Conservation (phyloP, 495 filamentous ascomycete genomes). For the Penicillium soppii region DNA sequence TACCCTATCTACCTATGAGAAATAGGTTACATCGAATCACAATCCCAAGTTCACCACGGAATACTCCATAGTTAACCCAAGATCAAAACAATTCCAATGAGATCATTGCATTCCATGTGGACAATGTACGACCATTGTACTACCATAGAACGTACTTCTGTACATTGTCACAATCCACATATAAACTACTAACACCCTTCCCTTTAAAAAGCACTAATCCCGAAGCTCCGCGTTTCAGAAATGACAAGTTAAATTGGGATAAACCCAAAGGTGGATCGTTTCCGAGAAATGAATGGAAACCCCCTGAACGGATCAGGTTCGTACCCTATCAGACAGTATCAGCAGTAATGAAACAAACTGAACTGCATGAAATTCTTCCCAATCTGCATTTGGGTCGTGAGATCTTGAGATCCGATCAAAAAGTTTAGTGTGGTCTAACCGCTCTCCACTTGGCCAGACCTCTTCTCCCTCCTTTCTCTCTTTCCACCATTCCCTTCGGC, state of each 20-base stretch:
- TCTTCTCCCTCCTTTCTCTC: slow-evolving; percentile 1
- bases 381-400: slow-evolving; percentile 6
- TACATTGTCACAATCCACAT: too few relatives aligned
- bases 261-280: slow-evolving; percentile 23
- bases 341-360: neutral
- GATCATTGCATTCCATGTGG: slow-evolving; percentile 1
- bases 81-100: too few relatives aligned
- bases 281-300: slow-evolving; percentile 17
- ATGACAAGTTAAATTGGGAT: slow-evolving; percentile 23
- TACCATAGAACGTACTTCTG: neutral
- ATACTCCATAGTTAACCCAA: too few relatives aligned
- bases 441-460: slow-evolving; percentile 9
- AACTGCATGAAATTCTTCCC: slow-evolving; percentile 6
- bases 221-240: slow-evolving; percentile 23
- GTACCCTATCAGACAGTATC: neutral
- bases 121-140: neutral
- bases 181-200: neutral
- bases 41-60: too few relatives aligned
- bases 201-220: slow-evolving; percentile 15
- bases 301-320: slow-evolving; percentile 18
- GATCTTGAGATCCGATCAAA: slow-evolving; percentile 26
- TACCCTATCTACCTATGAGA: too few relatives aligned
- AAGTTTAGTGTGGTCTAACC: slow-evolving; percentile 4
- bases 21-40: too few relatives aligned
- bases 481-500: slow-evolving; percentile 12